These are phyloP conservation scores for Aspergillus novoparasiticus DNA, from an alignment of 2,329 filamentous ascomycete species.

Conservation along the genomic window DNA sequence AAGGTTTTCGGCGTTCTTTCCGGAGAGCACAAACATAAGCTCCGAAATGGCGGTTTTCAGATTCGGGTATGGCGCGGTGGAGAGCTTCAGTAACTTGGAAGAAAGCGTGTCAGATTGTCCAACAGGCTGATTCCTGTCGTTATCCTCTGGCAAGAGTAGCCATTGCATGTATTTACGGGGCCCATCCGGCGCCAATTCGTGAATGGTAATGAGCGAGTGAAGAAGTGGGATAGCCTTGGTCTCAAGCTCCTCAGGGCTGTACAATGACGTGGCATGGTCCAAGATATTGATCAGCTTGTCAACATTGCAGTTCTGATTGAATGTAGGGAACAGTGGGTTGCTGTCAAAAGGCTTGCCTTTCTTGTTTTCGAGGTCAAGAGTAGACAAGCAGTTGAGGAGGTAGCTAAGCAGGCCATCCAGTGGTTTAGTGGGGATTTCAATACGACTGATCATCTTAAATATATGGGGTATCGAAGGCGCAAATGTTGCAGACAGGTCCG, in stretches of 20 bases:
- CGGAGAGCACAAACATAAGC: slow-evolving; percentile 84
- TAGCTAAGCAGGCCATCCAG: slow-evolving; percentile 72
- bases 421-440: slow-evolving; percentile 64
- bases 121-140: slow-evolving; percentile 75
- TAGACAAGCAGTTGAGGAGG: slow-evolving; percentile 79
- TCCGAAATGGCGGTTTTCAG: slow-evolving; percentile 74
- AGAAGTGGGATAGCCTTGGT: slow-evolving; percentile 70
- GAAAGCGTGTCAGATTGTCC: slow-evolving; percentile 75
- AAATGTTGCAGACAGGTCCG: slow-evolving; percentile 64
- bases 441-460: slow-evolving; percentile 66
- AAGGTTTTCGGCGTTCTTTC: slow-evolving; percentile 75
- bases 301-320: slow-evolving; percentile 61
- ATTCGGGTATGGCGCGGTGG: slow-evolving; percentile 72
- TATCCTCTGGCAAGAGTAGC: slow-evolving; percentile 72
- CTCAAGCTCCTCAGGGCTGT: slow-evolving; percentile 72
- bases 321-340: slow-evolving; percentile 67
- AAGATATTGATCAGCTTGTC: slow-evolving; percentile 72
- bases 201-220: slow-evolving; percentile 71
- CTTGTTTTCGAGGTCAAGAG: slow-evolving; percentile 68
- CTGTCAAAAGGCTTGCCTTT: slow-evolving; percentile 47
- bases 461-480: slow-evolving; percentile 69
- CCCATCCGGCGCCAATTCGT: slow-evolving; percentile 66
- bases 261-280: slow-evolving; percentile 64
- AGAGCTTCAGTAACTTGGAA: slow-evolving; percentile 74
- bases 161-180: slow-evolving; percentile 66